Base-by-base conservation (phyloP, 164 flowering plant genomes). In the Aristolochia contorta region DNA sequence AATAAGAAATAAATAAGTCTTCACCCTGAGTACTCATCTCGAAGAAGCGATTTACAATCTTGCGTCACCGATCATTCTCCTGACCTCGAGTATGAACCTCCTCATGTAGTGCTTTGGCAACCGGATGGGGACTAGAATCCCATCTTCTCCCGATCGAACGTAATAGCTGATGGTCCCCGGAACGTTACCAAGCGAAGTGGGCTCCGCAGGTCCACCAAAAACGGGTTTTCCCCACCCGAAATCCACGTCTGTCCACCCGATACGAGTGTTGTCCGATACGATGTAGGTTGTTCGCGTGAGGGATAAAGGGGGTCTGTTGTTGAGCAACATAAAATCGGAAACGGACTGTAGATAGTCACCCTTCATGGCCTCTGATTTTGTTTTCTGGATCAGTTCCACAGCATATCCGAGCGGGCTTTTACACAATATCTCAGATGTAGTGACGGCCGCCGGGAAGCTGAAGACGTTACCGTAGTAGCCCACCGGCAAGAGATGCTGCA, bases 221-320 rank as follows among this genome's bases (percentile, higher is more conserved):
- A 74, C 65, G 0, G 65, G 32, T 3, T 18, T 43, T 6, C 65
- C 65, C 51, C 51, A 62, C 50, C 65, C 65, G 18, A 62, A 62
- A 53, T 62, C 58, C 21, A 54, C 24, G 1, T 41, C 43, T 1
- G 3, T 0, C 0, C 22, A 54, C 12, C 24, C 50, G 4, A 15
- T 12, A 41, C 50, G 65, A 1, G 33, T 62, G 51, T 53, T 14
- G 47, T 83, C 87, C 9, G 87, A 75, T 10, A 87, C 84, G 0
- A 76, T 19, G 37, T 37, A 82, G 0, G 70, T 47, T 27, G 81
- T 30, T 24, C 62, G 78, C 64, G 70, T 70, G 0, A 78, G 51
- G 4, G 3, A 7, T 9, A 62, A 58, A 0, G 51, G 51, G 0
- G 78, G 78, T n/a, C 76, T 22, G 0, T 72, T 76, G 59, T 58